Evolutionary conservation across 2,329 filamentous ascomycete genomes (phyloP).

Genomic region (Aspergillus uvarum): DNA sequence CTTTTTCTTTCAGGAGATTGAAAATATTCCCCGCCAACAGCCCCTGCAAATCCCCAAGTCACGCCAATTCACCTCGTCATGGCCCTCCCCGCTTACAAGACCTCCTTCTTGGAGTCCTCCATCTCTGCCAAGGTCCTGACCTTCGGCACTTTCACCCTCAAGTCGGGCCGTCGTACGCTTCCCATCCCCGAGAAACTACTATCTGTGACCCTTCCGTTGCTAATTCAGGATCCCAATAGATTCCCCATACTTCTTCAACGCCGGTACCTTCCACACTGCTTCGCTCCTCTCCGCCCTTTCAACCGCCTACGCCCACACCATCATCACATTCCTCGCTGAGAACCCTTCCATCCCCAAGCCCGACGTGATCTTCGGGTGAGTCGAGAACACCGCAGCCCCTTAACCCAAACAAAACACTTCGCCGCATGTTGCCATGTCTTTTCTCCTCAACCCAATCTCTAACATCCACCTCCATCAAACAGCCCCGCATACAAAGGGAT

Average conservation of each 20-base stretch:
- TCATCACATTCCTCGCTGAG: slow-evolving; percentile 38
- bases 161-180: slow-evolving; percentile 68
- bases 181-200: background rate
- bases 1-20: background rate
- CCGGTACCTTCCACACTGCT: slow-evolving; percentile 82
- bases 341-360: slow-evolving; percentile 52
- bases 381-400: background rate
- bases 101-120: slow-evolving; percentile 18
- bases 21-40: background rate
- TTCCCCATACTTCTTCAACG: slow-evolving; percentile 98
- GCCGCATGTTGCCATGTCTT: background rate
- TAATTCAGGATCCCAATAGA: slow-evolving; percentile 18
- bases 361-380: slow-evolving; percentile 77
- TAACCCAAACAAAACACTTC: background rate
- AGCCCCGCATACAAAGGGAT: slow-evolving; percentile 93
- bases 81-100: slow-evolving; percentile 18
- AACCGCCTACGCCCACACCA: slow-evolving; percentile 69
- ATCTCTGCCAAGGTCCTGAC: slow-evolving; percentile 25
- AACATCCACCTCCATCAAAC: background rate
- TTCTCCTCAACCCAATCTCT: background rate
- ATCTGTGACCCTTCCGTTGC: background rate
- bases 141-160: slow-evolving; percentile 57
- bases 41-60: background rate
- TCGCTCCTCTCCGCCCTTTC: slow-evolving; percentile 75
- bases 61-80: background rate